Evolutionary conservation across 2,329 filamentous ascomycete species (phyloP).

Genomic region (Fusarium avenaceum): DNA sequence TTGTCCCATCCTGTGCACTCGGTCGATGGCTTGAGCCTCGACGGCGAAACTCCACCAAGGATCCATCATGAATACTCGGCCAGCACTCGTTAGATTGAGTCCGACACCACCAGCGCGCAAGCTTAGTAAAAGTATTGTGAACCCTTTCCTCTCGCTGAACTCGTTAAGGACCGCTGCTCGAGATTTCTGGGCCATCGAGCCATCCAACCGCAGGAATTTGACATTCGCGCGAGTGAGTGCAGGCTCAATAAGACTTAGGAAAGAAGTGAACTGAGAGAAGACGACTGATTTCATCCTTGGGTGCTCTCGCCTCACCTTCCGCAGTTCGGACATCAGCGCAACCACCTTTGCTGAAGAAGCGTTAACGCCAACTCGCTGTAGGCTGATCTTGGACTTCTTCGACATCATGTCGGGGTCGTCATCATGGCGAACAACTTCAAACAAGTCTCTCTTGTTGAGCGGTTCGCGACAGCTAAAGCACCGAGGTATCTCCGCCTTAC

Average conservation of each 20-base stretch:
- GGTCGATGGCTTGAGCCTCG: slow-evolving; percentile 96
- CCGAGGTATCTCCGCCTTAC: slow-evolving; percentile 79
- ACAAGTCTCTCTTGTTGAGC: slow-evolving; percentile 86
- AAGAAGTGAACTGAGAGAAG: slow-evolving; percentile 98
- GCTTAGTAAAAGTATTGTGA: slow-evolving; percentile 84
- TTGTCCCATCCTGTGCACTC: slow-evolving; percentile 97
- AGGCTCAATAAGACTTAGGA: slow-evolving; percentile 90
- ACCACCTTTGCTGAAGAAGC: slow-evolving; percentile 91
- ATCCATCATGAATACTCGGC: slow-evolving; percentile 98
- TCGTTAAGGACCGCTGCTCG: slow-evolving; percentile 82
- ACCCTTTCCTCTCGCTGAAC: slow-evolving; percentile 73
- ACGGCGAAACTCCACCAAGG: slow-evolving; percentile 99
- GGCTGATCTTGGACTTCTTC: slow-evolving; percentile 66
- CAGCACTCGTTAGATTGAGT: slow-evolving; percentile 90
- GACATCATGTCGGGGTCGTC: slow-evolving; percentile 63
- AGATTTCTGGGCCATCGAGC: slow-evolving; percentile 87
- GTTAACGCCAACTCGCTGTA: slow-evolving; percentile 71
- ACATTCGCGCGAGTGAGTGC: slow-evolving; percentile 81
- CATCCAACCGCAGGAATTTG: slow-evolving; percentile 88
- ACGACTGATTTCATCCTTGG: slow-evolving; percentile 87
- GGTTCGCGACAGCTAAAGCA: slow-evolving; percentile 93
- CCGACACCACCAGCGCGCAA: slow-evolving; percentile 93
- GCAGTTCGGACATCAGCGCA: slow-evolving; percentile 81
- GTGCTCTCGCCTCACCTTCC: slow-evolving; percentile 74
- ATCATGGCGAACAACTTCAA: slow-evolving; percentile 89